Evolutionary conservation across 1,284 basidiomycete genomes (phyloP).

Genomic region (Wallemia mellicola): DNA sequence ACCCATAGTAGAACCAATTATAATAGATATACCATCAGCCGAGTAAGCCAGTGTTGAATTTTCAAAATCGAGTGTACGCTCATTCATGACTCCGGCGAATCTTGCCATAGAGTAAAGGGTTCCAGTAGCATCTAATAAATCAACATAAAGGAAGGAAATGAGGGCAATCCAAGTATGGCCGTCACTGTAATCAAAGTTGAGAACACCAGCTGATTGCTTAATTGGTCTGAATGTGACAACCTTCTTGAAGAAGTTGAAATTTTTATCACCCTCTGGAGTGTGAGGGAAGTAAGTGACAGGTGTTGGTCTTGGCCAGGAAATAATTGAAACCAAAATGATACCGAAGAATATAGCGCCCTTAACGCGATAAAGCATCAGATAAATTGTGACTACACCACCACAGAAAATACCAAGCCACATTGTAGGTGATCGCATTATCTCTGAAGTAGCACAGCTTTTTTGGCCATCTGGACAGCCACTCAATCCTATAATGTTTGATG

Average conservation of each 20-base stretch:
- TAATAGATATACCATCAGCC: conserved; percentile 42
- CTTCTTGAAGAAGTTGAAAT: conserved; percentile 63
- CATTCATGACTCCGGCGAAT: conserved; percentile 58
- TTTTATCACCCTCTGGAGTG: conserved; percentile 17
- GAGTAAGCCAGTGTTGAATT: conserved; percentile 41
- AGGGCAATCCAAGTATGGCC: conserved; percentile 63
- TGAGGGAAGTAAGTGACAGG: conserved; percentile 49
- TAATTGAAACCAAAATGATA: conserved; percentile 55
- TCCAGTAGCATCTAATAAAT: conserved; percentile 26
- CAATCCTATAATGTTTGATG: conserved; percentile 40
- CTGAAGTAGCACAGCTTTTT: conserved; percentile 12
- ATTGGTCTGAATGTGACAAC: conserved; percentile 34
- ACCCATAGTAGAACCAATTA: conserved; percentile 51
- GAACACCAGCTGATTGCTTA: conserved; percentile 13
- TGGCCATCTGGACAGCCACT: conserved; percentile 29
- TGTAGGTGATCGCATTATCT: conserved; percentile 38
- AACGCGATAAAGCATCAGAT: conserved; percentile 58
- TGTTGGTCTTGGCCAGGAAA: conserved; percentile 59
- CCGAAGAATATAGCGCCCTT: conserved; percentile 56
- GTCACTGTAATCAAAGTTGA: conserved; percentile 20
- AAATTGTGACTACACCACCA: conserved; percentile 48
- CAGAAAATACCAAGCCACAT: conserved; percentile 71
- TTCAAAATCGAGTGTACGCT: conserved; percentile 61
- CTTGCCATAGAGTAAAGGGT: conserved; percentile 75
- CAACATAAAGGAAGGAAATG: conserved; percentile 50